Conservation (phyloP, 176 grass and related monocot genomes). For the Carex cristatella region DNA sequence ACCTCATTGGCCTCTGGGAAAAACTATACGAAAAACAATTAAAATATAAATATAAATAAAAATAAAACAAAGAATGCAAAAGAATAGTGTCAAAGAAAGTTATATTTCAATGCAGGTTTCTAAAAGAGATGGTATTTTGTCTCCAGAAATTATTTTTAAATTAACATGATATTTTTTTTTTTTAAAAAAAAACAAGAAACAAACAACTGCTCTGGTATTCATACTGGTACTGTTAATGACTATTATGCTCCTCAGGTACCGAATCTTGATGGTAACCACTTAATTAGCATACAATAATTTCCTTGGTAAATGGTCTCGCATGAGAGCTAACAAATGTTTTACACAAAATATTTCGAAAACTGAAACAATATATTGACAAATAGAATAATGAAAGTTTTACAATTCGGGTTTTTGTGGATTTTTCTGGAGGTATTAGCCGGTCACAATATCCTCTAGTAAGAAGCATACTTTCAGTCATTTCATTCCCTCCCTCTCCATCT, state of each 20-base stretch:
- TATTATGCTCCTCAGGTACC: not conserved
- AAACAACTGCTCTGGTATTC: not conserved
- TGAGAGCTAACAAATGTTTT: not conserved
- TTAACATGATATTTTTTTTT: not conserved
- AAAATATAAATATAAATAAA: not conserved
- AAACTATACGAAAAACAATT: constrained; percentile 45
- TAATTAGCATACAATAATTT: not conserved
- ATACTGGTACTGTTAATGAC: not conserved
- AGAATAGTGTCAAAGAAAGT: not conserved
- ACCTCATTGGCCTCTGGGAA: constrained; percentile 97
- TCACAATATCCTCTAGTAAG: constrained; percentile 88
- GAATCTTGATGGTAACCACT: not conserved
- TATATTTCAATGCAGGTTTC: not conserved
- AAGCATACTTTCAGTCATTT: constrained; percentile 97
- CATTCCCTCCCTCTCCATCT: constrained; percentile 91
- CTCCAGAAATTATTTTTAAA: not conserved
- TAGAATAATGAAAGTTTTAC: constrained; percentile 36
- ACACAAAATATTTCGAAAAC: not conserved
- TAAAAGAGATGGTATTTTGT: not conserved
- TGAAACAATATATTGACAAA: not conserved
- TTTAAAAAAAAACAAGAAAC: not conserved
- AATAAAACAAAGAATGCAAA: not conserved
- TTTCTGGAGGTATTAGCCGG: constrained; percentile 65
- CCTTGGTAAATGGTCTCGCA: not conserved
- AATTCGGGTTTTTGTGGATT: constrained; percentile 64